Base-by-base conservation (phyloP, 306 rosid species). In the Neltuma alba region DNA sequence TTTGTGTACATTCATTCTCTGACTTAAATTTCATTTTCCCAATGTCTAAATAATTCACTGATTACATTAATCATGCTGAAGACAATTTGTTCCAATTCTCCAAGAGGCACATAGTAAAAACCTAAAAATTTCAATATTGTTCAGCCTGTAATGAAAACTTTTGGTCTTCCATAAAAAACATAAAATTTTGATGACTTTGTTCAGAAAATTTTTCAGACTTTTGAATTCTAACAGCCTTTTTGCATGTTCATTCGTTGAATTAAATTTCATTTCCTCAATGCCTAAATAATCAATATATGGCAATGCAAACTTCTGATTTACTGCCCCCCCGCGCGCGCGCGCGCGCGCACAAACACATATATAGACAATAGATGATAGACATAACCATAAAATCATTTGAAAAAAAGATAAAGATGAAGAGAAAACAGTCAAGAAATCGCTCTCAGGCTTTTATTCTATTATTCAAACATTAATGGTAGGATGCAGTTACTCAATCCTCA, bases 131-230 rank as follows among this genome's bases (percentile, higher is more conserved):
- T 60, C 28, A 55, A 38, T 52, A 18, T 55, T 30, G 65, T 44
- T 57, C 34, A 68, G 27, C 28, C 76, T 31, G 20, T 20, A 42
- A 74, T 64, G 27, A 25, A 76, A 76, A 76, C 4, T 64, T 13
- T 8, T 33, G 37, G 27, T 33, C 23, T 7, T 12, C 70, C 2
- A 2, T n/a, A 7, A n/a, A 52, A 20, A n/a, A n/a, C 5, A n/a
- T n/a, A 54, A 2, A 21, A 54, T n/a, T 52, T 52, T 13, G 21
- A n/a, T n/a, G 21, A n/a, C 28, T 54, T 2, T 54, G 28, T 21
- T 54, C 21, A 21, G 2, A 54, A 28, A 5, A 21, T 54, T 54
- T 52, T n/a, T 54, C 12, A 8, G 28, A 52, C 27, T 2, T 9
- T 55, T 10, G 7, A 57, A 25, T 23, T 11, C 33, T 23, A 57